Percentiles rank a stretch among this genome's conserved stretches.
Conservation (phyloP, 1,284 basidiomycete genomes). For the Thecaphora frezii region DNA sequence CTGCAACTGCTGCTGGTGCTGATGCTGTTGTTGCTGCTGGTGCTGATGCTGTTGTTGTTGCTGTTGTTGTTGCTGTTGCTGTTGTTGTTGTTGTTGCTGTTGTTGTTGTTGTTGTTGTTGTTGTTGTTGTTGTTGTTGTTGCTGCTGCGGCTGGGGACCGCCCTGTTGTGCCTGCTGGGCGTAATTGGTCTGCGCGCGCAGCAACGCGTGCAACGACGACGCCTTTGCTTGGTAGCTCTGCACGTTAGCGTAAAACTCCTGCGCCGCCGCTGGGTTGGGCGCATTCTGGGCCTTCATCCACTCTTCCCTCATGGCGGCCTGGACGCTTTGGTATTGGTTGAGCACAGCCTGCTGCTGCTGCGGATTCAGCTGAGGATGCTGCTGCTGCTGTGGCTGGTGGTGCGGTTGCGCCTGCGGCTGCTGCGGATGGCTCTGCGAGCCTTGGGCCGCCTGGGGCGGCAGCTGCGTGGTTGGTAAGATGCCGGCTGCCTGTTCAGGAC, state of each 20-base stretch:
- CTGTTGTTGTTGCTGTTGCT: conserved; percentile 5
- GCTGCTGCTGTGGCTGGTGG: conserved; percentile 24
- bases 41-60: conserved; percentile 3
- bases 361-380: conserved; percentile 39
- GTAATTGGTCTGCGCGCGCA: conserved; percentile 38
- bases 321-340: conserved; percentile 47
- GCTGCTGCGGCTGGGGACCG: conserved; percentile 5
- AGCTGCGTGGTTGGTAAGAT: conserved; percentile 2
- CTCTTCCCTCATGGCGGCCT: conserved; percentile 44
- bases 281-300: conserved; percentile 53
- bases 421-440: conserved; percentile 13
- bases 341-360: conserved; percentile 52
- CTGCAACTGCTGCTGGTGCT: conserved; percentile 8
- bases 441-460: conserved; percentile 7
- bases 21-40: conserved; percentile 10
- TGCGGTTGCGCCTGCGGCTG: conserved; percentile 14
- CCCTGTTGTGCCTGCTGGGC: neutral
- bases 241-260: conserved; percentile 46
- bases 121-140: neutral
- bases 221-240: conserved; percentile 48
- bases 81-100: neutral
- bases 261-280: conserved; percentile 41
- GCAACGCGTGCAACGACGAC: conserved; percentile 39
- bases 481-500: conserved; percentile 29
- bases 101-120: conserved; percentile 9